Conservation (phyloP, 352 stramenopile species). For the Aphanomyces invadans region DNA sequence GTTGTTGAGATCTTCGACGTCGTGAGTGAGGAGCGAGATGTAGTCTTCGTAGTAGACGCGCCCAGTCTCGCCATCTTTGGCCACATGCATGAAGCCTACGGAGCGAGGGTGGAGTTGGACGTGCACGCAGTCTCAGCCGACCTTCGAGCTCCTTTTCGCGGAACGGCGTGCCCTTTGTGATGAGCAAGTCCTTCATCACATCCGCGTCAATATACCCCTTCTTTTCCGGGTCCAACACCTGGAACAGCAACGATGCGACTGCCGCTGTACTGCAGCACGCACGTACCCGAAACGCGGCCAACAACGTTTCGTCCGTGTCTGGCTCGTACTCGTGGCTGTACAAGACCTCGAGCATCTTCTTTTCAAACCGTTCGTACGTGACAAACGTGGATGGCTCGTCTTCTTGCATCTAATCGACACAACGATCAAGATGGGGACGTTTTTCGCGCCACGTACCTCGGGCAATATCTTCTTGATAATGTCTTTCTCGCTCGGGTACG, state of each 20-base stretch:
- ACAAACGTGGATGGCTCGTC: conserved; percentile 87
- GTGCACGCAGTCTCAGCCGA: conserved; percentile 19
- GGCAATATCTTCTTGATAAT: conserved; percentile 89
- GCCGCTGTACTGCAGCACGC: neutral
- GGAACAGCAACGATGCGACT: too few species aligned
- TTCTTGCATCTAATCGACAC: conserved; percentile 67
- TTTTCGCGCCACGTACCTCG: conserved; percentile 38
- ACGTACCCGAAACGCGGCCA: conserved; percentile 64
- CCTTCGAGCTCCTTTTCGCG: conserved; percentile 87
- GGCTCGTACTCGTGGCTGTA: conserved; percentile 83
- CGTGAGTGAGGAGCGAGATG: conserved; percentile 66
- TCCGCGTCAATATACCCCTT: conserved; percentile 86
- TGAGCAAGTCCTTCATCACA: conserved; percentile 79
- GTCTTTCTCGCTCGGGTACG: conserved; percentile 85
- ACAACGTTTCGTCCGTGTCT: conserved; percentile 81
- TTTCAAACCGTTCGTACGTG: conserved; percentile 86
- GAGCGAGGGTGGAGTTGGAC: neutral
- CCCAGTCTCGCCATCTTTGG: conserved; percentile 78
- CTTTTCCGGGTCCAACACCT: conserved; percentile 64
- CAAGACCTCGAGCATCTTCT: conserved; percentile 90
- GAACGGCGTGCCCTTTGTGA: conserved; percentile 86
- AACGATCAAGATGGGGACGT: neutral
- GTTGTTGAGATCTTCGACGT: conserved; percentile 38
- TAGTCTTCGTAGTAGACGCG: conserved; percentile 91
- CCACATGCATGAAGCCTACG: conserved; percentile 64